Evolutionary conservation across 495 filamentous ascomycete genomes (phyloP).

Genomic region (Lindgomyces ingoldianus): DNA sequence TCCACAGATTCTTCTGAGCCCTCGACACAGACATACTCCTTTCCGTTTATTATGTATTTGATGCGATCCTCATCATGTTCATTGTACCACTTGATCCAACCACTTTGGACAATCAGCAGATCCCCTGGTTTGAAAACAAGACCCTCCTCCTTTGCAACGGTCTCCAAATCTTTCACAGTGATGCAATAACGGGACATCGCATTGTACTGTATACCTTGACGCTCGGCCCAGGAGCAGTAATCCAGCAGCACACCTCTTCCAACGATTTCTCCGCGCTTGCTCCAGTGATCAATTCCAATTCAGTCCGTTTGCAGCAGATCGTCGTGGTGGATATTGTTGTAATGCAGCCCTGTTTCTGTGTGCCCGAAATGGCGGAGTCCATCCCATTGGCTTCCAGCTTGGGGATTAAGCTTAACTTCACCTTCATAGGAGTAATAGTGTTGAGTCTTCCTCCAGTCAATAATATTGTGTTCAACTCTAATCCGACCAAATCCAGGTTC

Average conservation of each 20-base stretch:
- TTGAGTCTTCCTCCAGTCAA: background rate
- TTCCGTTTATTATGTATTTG: slow-evolving; percentile 13
- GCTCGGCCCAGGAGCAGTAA: slow-evolving; percentile 41
- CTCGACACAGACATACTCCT: slow-evolving; percentile 13
- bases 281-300: slow-evolving; percentile 24
- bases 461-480: slow-evolving; percentile 2
- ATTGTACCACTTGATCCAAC: slow-evolving; percentile 13
- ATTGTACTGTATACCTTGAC: slow-evolving; percentile 2
- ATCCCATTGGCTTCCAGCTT: slow-evolving; percentile 22
- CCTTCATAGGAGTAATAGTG: slow-evolving; percentile 13
- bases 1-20: slow-evolving; percentile 1
- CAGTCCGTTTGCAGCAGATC: background rate
- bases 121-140: slow-evolving; percentile 6
- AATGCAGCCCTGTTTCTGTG: background rate
- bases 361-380: slow-evolving; percentile 14
- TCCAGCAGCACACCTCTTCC: slow-evolving; percentile 17
- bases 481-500: slow-evolving; percentile 8
- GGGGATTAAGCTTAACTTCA: slow-evolving; percentile 21
- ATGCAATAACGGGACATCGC: slow-evolving; percentile 4
- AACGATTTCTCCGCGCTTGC: slow-evolving; percentile 9
- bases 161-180: slow-evolving; percentile 3
- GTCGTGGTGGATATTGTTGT: slow-evolving; percentile 8
- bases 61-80: slow-evolving; percentile 32
- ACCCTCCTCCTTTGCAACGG: slow-evolving; percentile 1
- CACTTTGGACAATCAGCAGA: slow-evolving; percentile 14